Evolutionary conservation across 2,329 filamentous ascomycete species (phyloP), one percentile per base, ranked within the genome.

Genomic region (Colletotrichum sansevieriae): DNA sequence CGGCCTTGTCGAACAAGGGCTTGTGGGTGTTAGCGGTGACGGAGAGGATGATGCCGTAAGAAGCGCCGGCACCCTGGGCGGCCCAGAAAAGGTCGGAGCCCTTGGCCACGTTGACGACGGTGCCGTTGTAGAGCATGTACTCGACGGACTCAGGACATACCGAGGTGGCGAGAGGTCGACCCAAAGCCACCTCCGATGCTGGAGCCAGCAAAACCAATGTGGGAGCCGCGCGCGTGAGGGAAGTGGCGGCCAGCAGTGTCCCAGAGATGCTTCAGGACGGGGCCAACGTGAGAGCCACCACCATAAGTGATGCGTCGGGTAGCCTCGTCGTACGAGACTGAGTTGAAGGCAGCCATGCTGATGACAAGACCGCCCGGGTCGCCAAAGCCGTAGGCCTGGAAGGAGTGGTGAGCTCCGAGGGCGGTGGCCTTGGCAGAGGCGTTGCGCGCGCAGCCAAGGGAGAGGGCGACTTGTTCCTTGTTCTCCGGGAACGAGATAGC

Each of bases 111-210:
- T 66, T 66, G 46, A 71, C 63, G 47, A 71, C 37, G 54, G 70
- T 71, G 54, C 70, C 70, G 66, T 71, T 71, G 63, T 71, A 70
- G 57, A 71, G 70, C 70, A 71, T 71, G 66, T 66, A 71, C 62
- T 70, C 61, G 35, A 66, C 62, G 5, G 61, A 61, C 51, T 60
- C 57, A 10, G n/a, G 70, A 66, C 2, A 66, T 71, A 15, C 70
- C 70, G 49, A 66, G 63, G 43, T 70, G 70, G 29, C 70, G 65
- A 1, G 66, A 70, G 22, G 61, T 57, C 3, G 62, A 63, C 1
- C 70, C 70, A 47, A 41, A 71, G 25, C 70, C 70, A 7, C 70
- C 70, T 8, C 70, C 70, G 54, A 71, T 71, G 66, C 62, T 63
- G 58, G 66, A 70, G 58, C 70, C 70, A 11, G 54, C 47, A 18